A percentile compares a stretch with the other conserved stretches of the same genome.
Evolutionary conservation across 192 early-diverging fungal genomes (phyloP).

Genomic region (Geranomyces variabilis): DNA sequence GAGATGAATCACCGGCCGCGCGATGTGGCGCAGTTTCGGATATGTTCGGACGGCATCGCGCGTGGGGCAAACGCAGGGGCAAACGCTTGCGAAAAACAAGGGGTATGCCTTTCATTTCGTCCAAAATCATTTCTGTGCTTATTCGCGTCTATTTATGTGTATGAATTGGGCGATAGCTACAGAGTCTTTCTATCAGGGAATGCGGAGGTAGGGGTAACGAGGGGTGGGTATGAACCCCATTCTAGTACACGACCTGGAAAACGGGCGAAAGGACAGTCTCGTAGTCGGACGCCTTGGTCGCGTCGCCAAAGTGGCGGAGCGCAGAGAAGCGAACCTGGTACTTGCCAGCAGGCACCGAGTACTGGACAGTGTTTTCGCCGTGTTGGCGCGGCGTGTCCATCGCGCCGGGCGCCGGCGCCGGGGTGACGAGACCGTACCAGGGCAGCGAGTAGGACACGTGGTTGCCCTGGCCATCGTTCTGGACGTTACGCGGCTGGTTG

Average conservation of each 20-base stretch:
- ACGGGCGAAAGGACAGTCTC: slow-evolving; percentile 17
- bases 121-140: no score
- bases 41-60: no score
- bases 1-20: no score
- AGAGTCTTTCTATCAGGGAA: no score
- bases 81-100: no score
- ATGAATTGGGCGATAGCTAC: no score
- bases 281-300: slow-evolving; percentile 9
- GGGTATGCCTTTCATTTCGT: no score
- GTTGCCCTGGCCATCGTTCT: neutral
- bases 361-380: neutral
- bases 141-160: no score
- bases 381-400: slow-evolving; percentile 11
- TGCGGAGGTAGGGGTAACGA: no score
- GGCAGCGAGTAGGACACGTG: neutral
- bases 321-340: slow-evolving; percentile 41
- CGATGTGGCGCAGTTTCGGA: no score
- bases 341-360: slow-evolving; percentile 30
- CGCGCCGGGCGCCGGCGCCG: slow-evolving; percentile 1
- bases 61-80: no score
- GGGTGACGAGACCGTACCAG: slow-evolving; percentile 17
- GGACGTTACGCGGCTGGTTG: slow-evolving; percentile 23
- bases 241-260: slow-evolving; percentile 32
- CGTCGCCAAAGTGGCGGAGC: slow-evolving; percentile 39
- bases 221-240: neutral